phyloP scores from a whole-genome alignment of 495 filamentous ascomycete genomes.

The Xylaria grammica region DNA sequence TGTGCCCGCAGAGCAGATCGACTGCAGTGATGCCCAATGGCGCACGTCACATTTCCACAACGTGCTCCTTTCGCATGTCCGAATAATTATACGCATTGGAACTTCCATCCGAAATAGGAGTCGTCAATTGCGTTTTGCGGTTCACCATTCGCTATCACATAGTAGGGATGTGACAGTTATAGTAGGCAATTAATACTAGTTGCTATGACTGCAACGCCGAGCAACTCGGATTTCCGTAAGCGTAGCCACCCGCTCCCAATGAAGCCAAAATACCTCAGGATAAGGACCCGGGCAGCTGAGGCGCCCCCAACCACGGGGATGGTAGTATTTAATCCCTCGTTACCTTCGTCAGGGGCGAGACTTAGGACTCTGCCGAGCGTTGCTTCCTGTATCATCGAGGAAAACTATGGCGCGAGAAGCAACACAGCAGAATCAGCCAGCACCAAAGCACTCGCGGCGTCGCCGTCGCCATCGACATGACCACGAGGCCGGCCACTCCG shows the following conservation, averaged over 20 bases:
- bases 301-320: background rate
- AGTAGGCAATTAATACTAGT: background rate
- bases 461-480: background rate
- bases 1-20: too few relatives aligned
- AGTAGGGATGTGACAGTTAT: too few relatives aligned
- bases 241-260: background rate
- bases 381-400: background rate
- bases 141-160: background rate
- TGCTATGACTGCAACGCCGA: background rate
- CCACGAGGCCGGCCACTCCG: background rate
- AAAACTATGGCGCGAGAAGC: background rate
- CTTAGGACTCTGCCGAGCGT: background rate
- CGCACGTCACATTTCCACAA: background rate
- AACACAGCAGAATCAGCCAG: background rate
- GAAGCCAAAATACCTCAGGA: background rate
- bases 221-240: background rate
- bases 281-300: background rate
- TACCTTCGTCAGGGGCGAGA: background rate
- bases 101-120: background rate
- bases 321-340: background rate
- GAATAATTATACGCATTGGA: background rate
- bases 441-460: background rate
- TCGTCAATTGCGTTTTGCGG: background rate
- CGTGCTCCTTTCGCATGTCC: background rate
- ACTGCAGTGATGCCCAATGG: too few relatives aligned